phyloP scores from a whole-genome alignment of 129 eudicot genomes.

The Tanacetum coccineum region DNA sequence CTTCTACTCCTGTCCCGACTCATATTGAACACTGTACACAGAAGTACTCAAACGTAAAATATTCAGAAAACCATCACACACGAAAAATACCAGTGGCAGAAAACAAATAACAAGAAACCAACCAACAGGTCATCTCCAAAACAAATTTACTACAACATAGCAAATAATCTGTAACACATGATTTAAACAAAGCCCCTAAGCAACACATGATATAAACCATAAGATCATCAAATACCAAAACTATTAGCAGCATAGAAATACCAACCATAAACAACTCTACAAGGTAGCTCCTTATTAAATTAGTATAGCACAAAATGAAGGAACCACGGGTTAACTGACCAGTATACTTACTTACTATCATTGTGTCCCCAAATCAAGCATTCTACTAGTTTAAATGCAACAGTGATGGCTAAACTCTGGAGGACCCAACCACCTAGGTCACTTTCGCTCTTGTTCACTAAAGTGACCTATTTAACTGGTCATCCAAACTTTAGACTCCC shows the following conservation, averaged over 20 bases:
- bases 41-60: constrained; percentile 8
- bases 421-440: too few species aligned
- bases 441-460: too few species aligned
- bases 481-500: too few species aligned
- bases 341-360: too few species aligned
- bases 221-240: not conserved
- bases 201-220: not conserved
- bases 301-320: not conserved
- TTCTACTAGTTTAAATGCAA: too few species aligned
- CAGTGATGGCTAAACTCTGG: too few species aligned
- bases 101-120: constrained; percentile 1
- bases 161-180: not conserved
- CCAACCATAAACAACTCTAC: not conserved
- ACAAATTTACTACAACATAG: not conserved
- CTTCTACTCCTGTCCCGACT: constrained; percentile 54
- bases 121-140: constrained; percentile 1
- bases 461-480: too few species aligned
- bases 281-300: not conserved
- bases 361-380: too few species aligned
- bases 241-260: not conserved
- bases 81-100: not conserved
- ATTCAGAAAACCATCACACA: constrained; percentile 6
- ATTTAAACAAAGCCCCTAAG: constrained; percentile 10
- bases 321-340: not conserved
- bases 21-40: constrained; percentile 29